A percentile compares a stretch with the other conserved stretches of the same genome.
phyloP scores from a whole-genome alignment of 257 asterid species.

The Ehretia macrophylla region DNA sequence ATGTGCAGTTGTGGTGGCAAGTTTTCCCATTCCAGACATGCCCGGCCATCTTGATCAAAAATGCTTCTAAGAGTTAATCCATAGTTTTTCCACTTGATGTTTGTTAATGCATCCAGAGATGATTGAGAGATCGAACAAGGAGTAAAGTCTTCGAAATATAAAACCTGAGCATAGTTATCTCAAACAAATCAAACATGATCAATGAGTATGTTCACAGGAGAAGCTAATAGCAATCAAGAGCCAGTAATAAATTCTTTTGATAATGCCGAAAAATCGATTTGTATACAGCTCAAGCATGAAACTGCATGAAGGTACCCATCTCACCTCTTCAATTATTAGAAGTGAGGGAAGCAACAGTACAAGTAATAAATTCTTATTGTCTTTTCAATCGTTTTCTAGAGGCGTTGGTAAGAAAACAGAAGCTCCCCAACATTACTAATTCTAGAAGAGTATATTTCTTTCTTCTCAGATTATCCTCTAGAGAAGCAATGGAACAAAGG shows the following conservation, averaged over 20 bases:
- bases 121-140: constrained; percentile 57
- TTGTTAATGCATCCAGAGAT: constrained; percentile 58
- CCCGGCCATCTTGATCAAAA: constrained; percentile 48
- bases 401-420: neutral
- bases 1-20: constrained; percentile 56
- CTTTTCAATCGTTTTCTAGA: neutral
- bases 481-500: neutral
- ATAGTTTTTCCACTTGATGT: constrained; percentile 75
- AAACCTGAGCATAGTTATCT: constrained; percentile 41
- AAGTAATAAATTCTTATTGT: neutral
- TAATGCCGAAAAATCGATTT: neutral
- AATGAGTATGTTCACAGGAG: neutral
- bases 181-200: constrained; percentile 2
- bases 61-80: constrained; percentile 58
- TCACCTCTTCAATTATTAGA: neutral
- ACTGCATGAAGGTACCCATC: neutral
- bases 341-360: neutral
- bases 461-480: neutral
- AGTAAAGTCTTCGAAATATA: constrained; percentile 63
- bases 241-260: no score
- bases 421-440: neutral
- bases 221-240: neutral
- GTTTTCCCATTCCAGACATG: constrained; percentile 77
- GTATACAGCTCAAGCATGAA: neutral
- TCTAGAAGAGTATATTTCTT: neutral